These are phyloP conservation scores for Cenchrus purpureus DNA, from an alignment of 176 grass and related monocot genomes.

Conservation along the genomic window DNA sequence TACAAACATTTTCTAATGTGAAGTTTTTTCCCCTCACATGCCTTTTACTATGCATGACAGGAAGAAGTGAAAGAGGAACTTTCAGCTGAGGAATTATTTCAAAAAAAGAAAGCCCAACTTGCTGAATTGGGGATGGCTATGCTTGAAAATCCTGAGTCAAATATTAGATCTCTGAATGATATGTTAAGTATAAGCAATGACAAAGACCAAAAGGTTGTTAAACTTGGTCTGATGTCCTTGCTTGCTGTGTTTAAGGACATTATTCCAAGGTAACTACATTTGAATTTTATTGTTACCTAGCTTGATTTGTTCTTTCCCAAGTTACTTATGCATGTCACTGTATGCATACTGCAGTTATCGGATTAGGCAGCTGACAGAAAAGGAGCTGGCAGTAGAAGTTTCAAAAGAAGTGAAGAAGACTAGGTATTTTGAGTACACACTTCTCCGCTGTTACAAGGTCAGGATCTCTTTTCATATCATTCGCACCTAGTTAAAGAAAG, in stretches of 20 bases:
- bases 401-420: constrained; percentile 86
- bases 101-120: constrained; percentile 82
- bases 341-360: constrained; percentile 69
- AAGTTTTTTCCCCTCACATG: neutral
- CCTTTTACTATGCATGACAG: constrained; percentile 50
- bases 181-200: constrained; percentile 79
- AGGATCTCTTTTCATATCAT: neutral
- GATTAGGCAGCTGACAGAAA: constrained; percentile 89
- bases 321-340: constrained; percentile 21
- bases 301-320: neutral
- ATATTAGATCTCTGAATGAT: constrained; percentile 88
- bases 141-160: constrained; percentile 89
- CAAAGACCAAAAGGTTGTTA: constrained; percentile 75
- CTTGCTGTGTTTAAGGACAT: constrained; percentile 96
- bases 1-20: neutral
- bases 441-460: constrained; percentile 89
- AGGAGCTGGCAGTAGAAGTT: constrained; percentile 82
- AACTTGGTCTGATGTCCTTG: constrained; percentile 85
- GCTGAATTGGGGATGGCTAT: constrained; percentile 87
- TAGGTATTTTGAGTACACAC: constrained; percentile 86
- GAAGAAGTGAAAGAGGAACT: constrained; percentile 90
- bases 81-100: constrained; percentile 85
- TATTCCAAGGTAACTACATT: constrained; percentile 58
- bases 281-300: constrained; percentile 6
- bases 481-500: neutral